Percentiles rank a stretch among this genome's conserved stretches.
These are phyloP conservation scores for Irpex sp. DNA, from an alignment of 1,284 basidiomycete species.

Conservation along the genomic window DNA sequence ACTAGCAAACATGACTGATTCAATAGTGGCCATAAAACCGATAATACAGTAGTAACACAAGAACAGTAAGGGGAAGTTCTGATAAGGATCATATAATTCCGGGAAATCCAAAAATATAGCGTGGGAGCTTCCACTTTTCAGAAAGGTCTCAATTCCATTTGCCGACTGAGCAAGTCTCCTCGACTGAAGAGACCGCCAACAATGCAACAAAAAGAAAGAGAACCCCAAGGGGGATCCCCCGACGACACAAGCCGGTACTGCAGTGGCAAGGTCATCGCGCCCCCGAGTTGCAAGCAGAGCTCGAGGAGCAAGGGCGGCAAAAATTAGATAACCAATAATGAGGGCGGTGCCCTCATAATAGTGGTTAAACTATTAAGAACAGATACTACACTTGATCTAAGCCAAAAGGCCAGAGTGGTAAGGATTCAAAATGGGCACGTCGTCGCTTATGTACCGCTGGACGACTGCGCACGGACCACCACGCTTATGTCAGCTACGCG, in stretches of 20 bases:
- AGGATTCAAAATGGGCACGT: slow-evolving; percentile 17
- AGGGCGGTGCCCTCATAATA: slow-evolving; percentile 24
- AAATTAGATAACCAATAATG: slow-evolving; percentile 25
- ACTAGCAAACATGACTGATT: too few relatives aligned
- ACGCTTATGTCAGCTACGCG: slow-evolving; percentile 7
- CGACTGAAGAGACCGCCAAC: slow-evolving; percentile 11
- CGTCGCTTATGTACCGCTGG: slow-evolving; percentile 17
- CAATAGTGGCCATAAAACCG: neutral
- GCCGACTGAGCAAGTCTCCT: neutral
- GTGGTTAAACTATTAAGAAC: slow-evolving; percentile 56
- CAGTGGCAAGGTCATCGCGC: slow-evolving; percentile 24
- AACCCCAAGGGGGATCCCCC: slow-evolving; percentile 21
- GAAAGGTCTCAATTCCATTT: neutral
- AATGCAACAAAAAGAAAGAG: slow-evolving; percentile 16
- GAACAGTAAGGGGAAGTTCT: neutral
- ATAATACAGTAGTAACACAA: neutral
- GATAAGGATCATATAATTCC: neutral
- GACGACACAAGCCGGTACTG: slow-evolving; percentile 25
- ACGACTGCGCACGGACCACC: slow-evolving; percentile 15
- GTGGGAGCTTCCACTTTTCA: neutral
- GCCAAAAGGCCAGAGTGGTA: slow-evolving; percentile 95
- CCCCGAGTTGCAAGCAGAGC: slow-evolving; percentile 23
- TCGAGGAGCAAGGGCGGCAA: slow-evolving; percentile 22
- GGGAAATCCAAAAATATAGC: neutral
- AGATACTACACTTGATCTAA: slow-evolving; percentile 98